phyloP scores from a whole-genome alignment of 768 basidiomycete species.

The Russula foetens region DNA sequence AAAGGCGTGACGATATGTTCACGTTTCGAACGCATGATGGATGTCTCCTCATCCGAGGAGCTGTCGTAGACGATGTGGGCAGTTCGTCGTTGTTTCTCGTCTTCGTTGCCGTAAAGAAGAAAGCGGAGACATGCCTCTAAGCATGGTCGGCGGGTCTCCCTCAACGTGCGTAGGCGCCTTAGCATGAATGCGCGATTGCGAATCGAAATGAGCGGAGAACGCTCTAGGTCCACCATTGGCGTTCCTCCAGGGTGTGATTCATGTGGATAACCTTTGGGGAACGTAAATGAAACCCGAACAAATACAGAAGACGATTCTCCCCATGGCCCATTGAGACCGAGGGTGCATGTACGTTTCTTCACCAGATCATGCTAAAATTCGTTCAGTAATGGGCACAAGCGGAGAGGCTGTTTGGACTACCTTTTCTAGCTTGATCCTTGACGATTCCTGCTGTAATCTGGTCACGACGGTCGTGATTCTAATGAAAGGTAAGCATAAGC shows the following conservation, averaged over 20 bases:
- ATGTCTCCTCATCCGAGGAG: constrained; percentile 58
- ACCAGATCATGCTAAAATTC: constrained; percentile 49
- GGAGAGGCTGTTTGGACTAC: constrained; percentile 29
- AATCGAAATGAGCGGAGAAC: constrained; percentile 70
- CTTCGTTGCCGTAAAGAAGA: constrained; percentile 62
- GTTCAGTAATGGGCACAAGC: not conserved
- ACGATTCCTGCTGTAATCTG: constrained; percentile 41
- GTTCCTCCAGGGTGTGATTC: constrained; percentile 52
- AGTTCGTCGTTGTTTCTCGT: constrained; percentile 36
- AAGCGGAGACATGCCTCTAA: constrained; percentile 79
- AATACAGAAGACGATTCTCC: constrained; percentile 79
- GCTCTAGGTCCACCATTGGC: constrained; percentile 75
- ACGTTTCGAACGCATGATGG: constrained; percentile 31
- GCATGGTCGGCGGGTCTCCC: constrained; percentile 71
- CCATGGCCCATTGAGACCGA: constrained; percentile 88
- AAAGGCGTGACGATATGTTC: constrained; percentile 48
- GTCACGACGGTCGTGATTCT: constrained; percentile 71
- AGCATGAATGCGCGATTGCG: constrained; percentile 73
- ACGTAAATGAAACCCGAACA: constrained; percentile 82
- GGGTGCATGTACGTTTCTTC: constrained; percentile 72
- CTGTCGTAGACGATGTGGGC: constrained; percentile 47
- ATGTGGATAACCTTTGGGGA: constrained; percentile 76
- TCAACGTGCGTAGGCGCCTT: constrained; percentile 62
- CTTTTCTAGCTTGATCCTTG: constrained; percentile 82
- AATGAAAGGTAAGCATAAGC: not conserved